Evolutionary conservation across 2,329 filamentous ascomycete species (phyloP).

Genomic region (Aspergillus amoenus): DNA sequence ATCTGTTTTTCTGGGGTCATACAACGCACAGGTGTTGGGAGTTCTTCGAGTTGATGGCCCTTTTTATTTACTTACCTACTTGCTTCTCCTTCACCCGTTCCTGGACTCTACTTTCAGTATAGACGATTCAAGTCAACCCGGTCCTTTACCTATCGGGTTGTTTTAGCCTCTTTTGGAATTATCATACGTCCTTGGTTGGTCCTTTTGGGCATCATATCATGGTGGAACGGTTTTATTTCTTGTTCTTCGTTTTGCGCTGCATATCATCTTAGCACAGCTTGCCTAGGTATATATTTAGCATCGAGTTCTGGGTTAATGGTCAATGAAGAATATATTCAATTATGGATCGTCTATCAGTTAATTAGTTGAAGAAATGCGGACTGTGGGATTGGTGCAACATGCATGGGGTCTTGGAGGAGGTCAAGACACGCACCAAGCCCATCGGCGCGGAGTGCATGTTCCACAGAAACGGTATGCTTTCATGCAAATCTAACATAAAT

Average conservation of each 20-base stretch:
- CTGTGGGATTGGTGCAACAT: too few relatives aligned
- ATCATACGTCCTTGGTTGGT: background rate
- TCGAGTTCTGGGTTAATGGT: background rate
- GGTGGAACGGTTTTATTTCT: background rate
- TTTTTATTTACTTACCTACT: background rate
- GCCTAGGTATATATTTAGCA: constrained; percentile 1
- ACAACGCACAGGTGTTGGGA: constrained; percentile 1
- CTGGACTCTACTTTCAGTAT: background rate
- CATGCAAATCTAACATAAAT: background rate
- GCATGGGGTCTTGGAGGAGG: too few relatives aligned
- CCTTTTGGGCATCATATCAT: background rate
- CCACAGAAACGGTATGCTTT: background rate
- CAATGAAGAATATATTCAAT: background rate
- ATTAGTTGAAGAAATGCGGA: too few relatives aligned
- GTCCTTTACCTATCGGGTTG: background rate
- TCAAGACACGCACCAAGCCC: background rate
- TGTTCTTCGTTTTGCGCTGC: constrained; percentile 3
- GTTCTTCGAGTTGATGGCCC: background rate
- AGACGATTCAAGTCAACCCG: background rate
- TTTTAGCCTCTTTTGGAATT: constrained; percentile 6
- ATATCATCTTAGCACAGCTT: constrained; percentile 1
- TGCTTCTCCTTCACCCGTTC: background rate
- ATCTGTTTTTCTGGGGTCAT: background rate
- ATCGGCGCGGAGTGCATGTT: background rate
- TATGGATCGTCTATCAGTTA: background rate